Evolutionary conservation across 768 basidiomycete species (phyloP), one percentile per base, ranked within the genome.

Genomic region (Kwoniella dejecticola): DNA sequence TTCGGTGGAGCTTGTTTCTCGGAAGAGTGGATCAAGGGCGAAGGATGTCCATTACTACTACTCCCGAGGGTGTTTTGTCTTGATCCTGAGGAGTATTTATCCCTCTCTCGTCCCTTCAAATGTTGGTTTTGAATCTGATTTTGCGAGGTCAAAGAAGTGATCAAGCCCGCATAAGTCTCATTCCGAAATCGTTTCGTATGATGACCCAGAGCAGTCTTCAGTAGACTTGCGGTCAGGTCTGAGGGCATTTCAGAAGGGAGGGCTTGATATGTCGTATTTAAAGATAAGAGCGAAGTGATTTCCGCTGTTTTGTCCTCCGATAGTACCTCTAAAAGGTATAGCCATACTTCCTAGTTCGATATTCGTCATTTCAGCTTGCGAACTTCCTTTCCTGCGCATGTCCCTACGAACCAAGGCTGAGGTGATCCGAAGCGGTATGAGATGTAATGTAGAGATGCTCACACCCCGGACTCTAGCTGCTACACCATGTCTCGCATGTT

Each of bases 111-210:
- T 53, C 24, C 52, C 52, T 29, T 53, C 41, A 4, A 6, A n/a
- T 1, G 7, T 40, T 19, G 36, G 4, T 17, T 12, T 53, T 24
- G 24, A 48, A 41, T n/a, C 0, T 2, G 33, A n/a, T 52, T 29
- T 52, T 72, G 68, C 4, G 71, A 71, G 4, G 74, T 75, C 40
- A 75, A 56, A 36, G 63, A 63, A 7, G 64, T 65, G 56, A 75
- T 75, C 40, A 75, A 44, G 21, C 74, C 63, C 6, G 74, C 74
- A 64, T 75, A 75, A 19, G 74, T 75, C 44, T 71, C 69, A 44
- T 69, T 70, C 30, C 53, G 47, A 56, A 75, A 75, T 52, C 74
- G 62, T 21, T 68, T 64, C 4, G 70, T 70, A 47, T 75, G 74
- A 44, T 75, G 74, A 24, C 42, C 21, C 15, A 75, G 52, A 5